These are phyloP conservation scores for Elsinoe batatas DNA, from an alignment of 2,329 filamentous ascomycete species.

Conservation along the genomic window DNA sequence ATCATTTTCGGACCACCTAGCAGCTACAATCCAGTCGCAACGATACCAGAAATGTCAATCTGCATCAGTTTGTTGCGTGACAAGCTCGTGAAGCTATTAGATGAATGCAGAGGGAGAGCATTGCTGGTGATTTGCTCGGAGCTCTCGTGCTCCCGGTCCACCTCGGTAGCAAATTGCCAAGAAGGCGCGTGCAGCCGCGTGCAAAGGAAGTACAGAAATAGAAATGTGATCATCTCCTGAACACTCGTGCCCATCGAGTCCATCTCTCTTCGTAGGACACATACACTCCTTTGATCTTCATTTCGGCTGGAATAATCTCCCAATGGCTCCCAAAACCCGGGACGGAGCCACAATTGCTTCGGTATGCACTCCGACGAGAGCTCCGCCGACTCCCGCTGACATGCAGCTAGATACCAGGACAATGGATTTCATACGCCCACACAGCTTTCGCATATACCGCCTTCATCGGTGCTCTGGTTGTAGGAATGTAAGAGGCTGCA, in stretches of 20 bases:
- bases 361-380: slow-evolving; percentile 32
- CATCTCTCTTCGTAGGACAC: neutral
- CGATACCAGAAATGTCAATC: no score
- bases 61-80: no score
- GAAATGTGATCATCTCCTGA: neutral
- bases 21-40: neutral
- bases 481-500: slow-evolving; percentile 46
- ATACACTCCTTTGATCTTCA: neutral
- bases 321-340: slow-evolving; percentile 52
- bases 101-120: neutral
- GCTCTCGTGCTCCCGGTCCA: neutral
- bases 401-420: slow-evolving; percentile 58
- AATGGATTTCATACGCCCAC: slow-evolving; percentile 84
- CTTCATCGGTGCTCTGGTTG: slow-evolving; percentile 74
- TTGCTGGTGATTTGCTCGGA: neutral
- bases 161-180: slow-evolving; percentile 3
- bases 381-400: neutral
- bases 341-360: slow-evolving; percentile 53
- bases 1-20: no score
- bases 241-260: neutral
- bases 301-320: neutral
- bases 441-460: slow-evolving; percentile 75
- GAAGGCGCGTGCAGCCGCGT: slow-evolving; percentile 10
- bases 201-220: neutral
- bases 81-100: no score